These are phyloP conservation scores for Alectoria sarmentosa DNA, from an alignment of 495 filamentous ascomycete species.

Conservation along the genomic window DNA sequence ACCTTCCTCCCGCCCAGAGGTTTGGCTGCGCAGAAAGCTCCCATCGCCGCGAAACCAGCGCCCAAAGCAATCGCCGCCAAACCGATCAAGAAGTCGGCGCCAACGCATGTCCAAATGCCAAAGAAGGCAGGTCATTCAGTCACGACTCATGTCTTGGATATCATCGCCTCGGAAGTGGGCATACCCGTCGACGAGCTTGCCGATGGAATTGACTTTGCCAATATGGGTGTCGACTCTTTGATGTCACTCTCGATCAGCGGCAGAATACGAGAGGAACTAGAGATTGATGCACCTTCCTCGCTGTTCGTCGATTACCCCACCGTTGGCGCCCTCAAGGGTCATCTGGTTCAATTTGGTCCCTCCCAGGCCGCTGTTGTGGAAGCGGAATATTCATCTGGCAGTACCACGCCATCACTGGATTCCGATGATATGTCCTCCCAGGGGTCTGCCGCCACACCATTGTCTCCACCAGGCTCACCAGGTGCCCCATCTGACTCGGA, in stretches of 20 bases:
- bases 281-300: constrained; percentile 44
- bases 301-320: constrained; percentile 54
- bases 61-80: constrained; percentile 28
- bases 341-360: constrained; percentile 44
- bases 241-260: constrained; percentile 44
- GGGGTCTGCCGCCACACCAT: constrained; percentile 14
- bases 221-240: constrained; percentile 49
- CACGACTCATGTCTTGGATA: constrained; percentile 43
- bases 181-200: constrained; percentile 55
- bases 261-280: constrained; percentile 43
- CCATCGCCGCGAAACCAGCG: constrained; percentile 28
- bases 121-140: constrained; percentile 26
- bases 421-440: constrained; percentile 30
- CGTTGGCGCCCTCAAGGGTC: constrained; percentile 54
- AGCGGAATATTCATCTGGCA: constrained; percentile 33
- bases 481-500: constrained; percentile 16
- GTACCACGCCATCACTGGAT: constrained; percentile 28
- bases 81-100: constrained; percentile 26
- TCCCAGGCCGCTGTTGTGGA: constrained; percentile 29
- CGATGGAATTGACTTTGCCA: constrained; percentile 41
- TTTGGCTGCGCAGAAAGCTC: constrained; percentile 28
- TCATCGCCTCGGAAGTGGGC: constrained; percentile 61
- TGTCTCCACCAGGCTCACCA: constrained; percentile 20
- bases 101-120: not conserved
- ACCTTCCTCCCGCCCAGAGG: constrained; percentile 55